These are phyloP conservation scores for Elsinoe ampelina DNA, from an alignment of 2,329 filamentous ascomycete species.

Conservation along the genomic window DNA sequence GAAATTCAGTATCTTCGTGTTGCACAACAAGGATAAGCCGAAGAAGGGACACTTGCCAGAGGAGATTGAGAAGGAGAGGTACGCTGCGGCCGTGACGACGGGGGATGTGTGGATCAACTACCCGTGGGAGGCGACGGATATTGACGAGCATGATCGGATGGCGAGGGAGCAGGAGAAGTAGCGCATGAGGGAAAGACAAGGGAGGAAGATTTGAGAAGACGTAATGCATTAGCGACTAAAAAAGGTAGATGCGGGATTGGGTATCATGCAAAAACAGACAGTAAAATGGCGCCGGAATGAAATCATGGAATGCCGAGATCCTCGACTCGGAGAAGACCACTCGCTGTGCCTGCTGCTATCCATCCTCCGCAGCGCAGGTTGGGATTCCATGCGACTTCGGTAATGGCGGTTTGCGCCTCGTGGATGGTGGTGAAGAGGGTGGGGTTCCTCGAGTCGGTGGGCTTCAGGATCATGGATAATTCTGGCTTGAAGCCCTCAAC, in stretches of 20 bases:
- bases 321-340: constrained; percentile 41
- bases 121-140: constrained; percentile 92
- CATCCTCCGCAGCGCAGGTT: constrained; percentile 41
- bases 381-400: constrained; percentile 42
- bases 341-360: constrained; percentile 42
- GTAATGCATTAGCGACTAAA: constrained; percentile 10
- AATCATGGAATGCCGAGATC: constrained; percentile 29
- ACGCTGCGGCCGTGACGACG: constrained; percentile 78
- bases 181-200: background rate
- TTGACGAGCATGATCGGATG: constrained; percentile 77
- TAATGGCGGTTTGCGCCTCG: constrained; percentile 37
- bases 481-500: constrained; percentile 35
- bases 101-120: constrained; percentile 98
- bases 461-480: constrained; percentile 19
- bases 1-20: constrained; percentile 86
- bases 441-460: constrained; percentile 18
- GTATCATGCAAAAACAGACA: background rate
- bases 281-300: background rate
- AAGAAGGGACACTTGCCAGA: constrained; percentile 84
- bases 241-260: background rate
- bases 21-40: constrained; percentile 96
- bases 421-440: constrained; percentile 32
- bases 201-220: background rate
- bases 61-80: constrained; percentile 59
- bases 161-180: constrained; percentile 36